phyloP scores from a whole-genome alignment of 139 green algal genomes.

The Haematococcus lacustris region DNA sequence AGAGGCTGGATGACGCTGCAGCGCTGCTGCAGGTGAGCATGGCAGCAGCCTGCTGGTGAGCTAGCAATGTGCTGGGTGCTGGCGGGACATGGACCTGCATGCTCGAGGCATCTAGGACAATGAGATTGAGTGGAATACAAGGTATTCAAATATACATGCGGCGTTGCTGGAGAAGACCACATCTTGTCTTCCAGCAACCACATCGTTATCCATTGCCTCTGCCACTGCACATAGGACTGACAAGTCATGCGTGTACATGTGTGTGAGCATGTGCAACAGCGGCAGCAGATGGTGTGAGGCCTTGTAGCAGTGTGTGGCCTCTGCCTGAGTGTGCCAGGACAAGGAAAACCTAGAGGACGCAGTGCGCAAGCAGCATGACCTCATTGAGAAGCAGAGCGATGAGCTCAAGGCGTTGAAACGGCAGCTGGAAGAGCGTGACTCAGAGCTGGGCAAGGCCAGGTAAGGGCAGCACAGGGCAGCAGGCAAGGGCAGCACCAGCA shows the following conservation, averaged over 20 bases:
- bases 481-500: not conserved
- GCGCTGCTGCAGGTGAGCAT: constrained; percentile 30
- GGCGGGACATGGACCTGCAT: too few species aligned
- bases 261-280: not conserved
- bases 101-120: too few species aligned
- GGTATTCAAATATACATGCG: too few species aligned
- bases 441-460: constrained; percentile 31
- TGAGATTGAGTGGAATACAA: too few species aligned
- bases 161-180: too few species aligned
- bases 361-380: constrained; percentile 37
- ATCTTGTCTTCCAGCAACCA: too few species aligned
- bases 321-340: constrained; percentile 10
- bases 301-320: not conserved
- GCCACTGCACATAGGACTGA: too few species aligned
- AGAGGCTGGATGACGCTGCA: constrained; percentile 31
- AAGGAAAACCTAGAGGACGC: constrained; percentile 42
- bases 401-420: constrained; percentile 41
- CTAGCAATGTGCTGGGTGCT: too few species aligned
- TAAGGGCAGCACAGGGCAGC: too few species aligned
- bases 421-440: constrained; percentile 38
- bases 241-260: not conserved
- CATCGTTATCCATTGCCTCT: too few species aligned
- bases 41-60: too few species aligned
- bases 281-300: not conserved
- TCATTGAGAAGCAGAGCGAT: constrained; percentile 43